These are phyloP conservation scores for Wickerhamomyces chambardii DNA, from an alignment of 805 yeast genomes.

Conservation along the genomic window DNA sequence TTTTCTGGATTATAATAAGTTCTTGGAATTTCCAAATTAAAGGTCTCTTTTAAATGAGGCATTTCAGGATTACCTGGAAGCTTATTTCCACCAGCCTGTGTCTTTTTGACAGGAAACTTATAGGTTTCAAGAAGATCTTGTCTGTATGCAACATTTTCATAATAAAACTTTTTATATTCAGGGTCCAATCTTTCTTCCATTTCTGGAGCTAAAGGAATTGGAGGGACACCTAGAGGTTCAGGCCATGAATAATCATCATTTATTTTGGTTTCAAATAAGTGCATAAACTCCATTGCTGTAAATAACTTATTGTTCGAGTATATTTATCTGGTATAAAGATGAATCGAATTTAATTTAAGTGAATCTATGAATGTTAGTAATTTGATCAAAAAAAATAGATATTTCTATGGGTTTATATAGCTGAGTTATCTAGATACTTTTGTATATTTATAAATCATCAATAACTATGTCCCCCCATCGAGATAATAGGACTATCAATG, in stretches of 20 bases:
- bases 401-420: no score
- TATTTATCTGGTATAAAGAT: no score
- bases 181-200: conserved; percentile 25
- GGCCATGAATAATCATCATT: conserved; percentile 21
- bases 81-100: conserved; percentile 27
- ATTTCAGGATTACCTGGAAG: conserved; percentile 31
- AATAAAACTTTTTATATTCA: conserved; percentile 27
- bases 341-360: no score
- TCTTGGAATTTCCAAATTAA: conserved; percentile 25
- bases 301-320: no score
- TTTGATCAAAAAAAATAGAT: no score
- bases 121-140: conserved; percentile 25
- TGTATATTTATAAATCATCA: no score
- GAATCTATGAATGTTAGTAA: no score
- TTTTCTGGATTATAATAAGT: conserved; percentile 7
- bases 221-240: conserved; percentile 16
- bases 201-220: conserved; percentile 22
- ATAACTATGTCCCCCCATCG: no score
- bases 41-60: conserved; percentile 17
- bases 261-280: conserved; percentile 8
- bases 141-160: conserved; percentile 7
- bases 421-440: no score
- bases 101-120: conserved; percentile 20
- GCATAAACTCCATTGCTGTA: conserved; percentile 5
- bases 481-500: no score